Conservation (phyloP, 148 eudicot species). For the Heliosperma pusillum region DNA sequence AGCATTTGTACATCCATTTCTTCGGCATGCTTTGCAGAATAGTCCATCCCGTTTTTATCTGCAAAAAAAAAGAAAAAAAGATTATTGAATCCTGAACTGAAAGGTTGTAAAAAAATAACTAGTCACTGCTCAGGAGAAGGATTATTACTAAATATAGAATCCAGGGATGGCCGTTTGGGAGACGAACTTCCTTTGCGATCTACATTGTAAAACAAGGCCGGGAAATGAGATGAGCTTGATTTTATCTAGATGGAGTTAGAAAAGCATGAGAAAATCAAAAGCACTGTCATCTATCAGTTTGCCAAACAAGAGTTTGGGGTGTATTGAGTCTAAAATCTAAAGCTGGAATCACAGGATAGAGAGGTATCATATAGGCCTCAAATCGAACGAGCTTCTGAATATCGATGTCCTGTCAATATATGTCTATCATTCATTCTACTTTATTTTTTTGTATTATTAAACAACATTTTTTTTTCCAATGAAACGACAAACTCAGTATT, state of each 20-base stretch:
- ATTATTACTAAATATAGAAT: conserved; percentile 48
- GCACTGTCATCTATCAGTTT: conserved; percentile 5
- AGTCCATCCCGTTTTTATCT: conserved; percentile 48
- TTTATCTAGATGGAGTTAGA: not conserved
- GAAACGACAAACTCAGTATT: too few relatives aligned
- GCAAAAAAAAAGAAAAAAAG: conserved; percentile 11
- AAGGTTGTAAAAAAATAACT: not conserved
- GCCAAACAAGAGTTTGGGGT: not conserved
- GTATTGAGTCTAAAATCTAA: not conserved
- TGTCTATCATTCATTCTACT: too few relatives aligned
- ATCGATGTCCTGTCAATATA: too few relatives aligned
- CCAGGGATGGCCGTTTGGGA: conserved; percentile 54
- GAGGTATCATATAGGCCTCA: not conserved
- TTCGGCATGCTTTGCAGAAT: conserved; percentile 34
- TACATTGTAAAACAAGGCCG: conserved; percentile 29
- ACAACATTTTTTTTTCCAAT: too few relatives aligned
- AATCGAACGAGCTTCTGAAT: not conserved
- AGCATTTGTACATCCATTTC: conserved; percentile 67
- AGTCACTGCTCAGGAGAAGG: conserved; percentile 9
- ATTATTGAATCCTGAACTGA: conserved; percentile 5
- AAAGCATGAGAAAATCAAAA: not conserved
- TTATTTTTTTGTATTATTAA: too few relatives aligned
- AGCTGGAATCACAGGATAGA: not conserved
- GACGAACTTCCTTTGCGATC: conserved; percentile 62
- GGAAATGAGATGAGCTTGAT: not conserved